Conservation (phyloP, 768 basidiomycete species). For the Panaeolus papilionaceus region DNA sequence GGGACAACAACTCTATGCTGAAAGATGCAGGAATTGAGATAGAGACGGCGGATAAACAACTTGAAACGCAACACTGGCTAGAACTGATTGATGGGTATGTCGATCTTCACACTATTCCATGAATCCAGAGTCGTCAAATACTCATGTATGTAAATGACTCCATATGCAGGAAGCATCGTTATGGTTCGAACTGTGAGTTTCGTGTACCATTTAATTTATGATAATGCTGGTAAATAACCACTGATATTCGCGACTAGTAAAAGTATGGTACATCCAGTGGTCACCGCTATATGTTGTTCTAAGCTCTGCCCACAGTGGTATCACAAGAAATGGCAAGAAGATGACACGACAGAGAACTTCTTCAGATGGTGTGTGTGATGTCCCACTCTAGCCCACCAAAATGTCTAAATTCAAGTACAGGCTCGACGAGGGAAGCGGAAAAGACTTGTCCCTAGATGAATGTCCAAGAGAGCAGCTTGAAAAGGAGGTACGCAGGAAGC, state of each 20-base stretch:
- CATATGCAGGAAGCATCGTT: slow-evolving; percentile 56
- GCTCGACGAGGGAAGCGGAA: slow-evolving; percentile 69
- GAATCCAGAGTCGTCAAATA: too few relatives aligned
- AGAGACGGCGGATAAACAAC: slow-evolving; percentile 47
- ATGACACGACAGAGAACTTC: slow-evolving; percentile 69
- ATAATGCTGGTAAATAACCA: neutral
- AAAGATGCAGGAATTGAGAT: slow-evolving; percentile 35
- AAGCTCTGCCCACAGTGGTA: slow-evolving; percentile 50
- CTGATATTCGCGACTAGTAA: slow-evolving; percentile 39
- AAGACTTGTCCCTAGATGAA: slow-evolving; percentile 58
- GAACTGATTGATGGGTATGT: slow-evolving; percentile 63
- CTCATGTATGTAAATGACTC: neutral
- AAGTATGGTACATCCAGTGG: slow-evolving; percentile 34
- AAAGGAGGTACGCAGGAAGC: slow-evolving; percentile 48
- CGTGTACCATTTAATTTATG: neutral
- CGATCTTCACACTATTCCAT: too few relatives aligned
- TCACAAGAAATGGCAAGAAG: slow-evolving; percentile 61
- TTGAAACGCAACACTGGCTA: slow-evolving; percentile 71
- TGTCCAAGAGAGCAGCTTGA: slow-evolving; percentile 66
- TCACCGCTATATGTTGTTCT: neutral
- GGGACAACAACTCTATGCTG: slow-evolving; percentile 50
- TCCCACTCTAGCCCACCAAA: neutral
- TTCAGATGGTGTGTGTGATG: slow-evolving; percentile 55
- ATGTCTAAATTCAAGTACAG: slow-evolving; percentile 35
- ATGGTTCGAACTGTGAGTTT: slow-evolving; percentile 63